These are phyloP conservation scores for Xanthoconium separans DNA, from an alignment of 1,284 basidiomycete genomes.

Conservation along the genomic window DNA sequence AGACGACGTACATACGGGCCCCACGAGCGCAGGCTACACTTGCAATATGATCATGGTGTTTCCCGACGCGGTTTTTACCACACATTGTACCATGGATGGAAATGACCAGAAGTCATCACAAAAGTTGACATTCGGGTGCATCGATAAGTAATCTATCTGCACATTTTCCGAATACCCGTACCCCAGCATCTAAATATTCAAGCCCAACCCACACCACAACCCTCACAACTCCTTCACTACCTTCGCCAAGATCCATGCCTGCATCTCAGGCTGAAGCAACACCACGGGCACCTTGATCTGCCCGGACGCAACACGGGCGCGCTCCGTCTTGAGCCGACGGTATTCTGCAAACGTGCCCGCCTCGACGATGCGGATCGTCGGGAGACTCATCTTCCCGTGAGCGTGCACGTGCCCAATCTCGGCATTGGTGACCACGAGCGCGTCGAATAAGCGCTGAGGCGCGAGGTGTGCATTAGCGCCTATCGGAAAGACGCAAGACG, in stretches of 20 bases:
- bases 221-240: conserved; percentile 4
- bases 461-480: conserved; percentile 5
- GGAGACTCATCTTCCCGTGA: conserved; percentile 3
- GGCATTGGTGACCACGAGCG: conserved; percentile 8
- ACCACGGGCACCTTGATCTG: conserved; percentile 23
- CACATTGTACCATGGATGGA: no score
- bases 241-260: conserved; percentile 16
- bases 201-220: no score
- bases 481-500: background rate
- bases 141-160: no score
- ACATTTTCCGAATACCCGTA: no score
- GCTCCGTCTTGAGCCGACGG: conserved; percentile 2
- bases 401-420: background rate
- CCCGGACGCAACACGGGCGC: background rate
- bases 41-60: background rate
- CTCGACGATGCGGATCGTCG: conserved; percentile 17
- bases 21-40: conserved; percentile 9
- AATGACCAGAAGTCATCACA: no score
- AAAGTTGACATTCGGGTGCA: no score
- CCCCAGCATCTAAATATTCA: no score
- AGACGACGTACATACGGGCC: conserved; percentile 10
- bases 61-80: background rate
- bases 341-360: conserved; percentile 18
- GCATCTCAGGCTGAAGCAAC: conserved; percentile 1
- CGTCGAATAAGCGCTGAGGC: conserved; percentile 9